phyloP scores from a whole-genome alignment of 1,139 yeast species.

The Keqinozyma sinolaborantium region DNA sequence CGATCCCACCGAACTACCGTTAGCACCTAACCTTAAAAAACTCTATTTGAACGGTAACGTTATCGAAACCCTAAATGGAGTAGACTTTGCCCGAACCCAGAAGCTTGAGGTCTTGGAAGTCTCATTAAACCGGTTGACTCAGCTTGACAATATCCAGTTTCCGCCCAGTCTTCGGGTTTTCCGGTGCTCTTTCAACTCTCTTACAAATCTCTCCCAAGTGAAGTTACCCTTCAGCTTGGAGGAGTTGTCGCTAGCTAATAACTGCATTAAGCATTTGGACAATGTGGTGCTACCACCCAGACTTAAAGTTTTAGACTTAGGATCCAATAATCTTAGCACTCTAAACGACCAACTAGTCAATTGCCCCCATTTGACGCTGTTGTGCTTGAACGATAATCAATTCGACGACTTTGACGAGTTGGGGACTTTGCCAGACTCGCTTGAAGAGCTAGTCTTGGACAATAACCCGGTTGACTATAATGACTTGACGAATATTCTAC shows the following conservation, averaged over 20 bases:
- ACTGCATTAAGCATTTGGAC: not conserved
- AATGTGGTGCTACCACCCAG: not conserved
- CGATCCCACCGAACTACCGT: conserved; percentile 9
- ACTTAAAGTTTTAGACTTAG: not conserved
- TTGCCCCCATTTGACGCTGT: conserved; percentile 8
- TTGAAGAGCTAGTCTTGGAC: conserved; percentile 16
- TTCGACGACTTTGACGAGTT: conserved; percentile 24
- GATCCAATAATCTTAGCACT: not conserved
- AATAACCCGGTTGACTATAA: conserved; percentile 21
- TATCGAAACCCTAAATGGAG: not conserved
- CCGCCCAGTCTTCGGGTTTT: not conserved
- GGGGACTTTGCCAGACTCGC: conserved; percentile 17
- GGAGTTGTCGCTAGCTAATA: not conserved
- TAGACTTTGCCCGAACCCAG: not conserved
- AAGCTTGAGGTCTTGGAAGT: not conserved
- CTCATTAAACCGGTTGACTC: not conserved
- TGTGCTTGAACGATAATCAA: conserved; percentile 16
- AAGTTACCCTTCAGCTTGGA: not conserved
- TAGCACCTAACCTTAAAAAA: conserved; percentile 13
- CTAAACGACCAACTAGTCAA: conserved; percentile 9
- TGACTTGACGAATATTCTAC: conserved; percentile 16
- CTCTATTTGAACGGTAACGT: conserved; percentile 15
- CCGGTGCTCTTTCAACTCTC: not conserved
- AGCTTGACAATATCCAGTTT: not conserved
- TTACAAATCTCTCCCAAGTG: not conserved